Evolutionary conservation across 352 stramenopile genomes (phyloP).

Genomic region (Phytophthora lateralis): DNA sequence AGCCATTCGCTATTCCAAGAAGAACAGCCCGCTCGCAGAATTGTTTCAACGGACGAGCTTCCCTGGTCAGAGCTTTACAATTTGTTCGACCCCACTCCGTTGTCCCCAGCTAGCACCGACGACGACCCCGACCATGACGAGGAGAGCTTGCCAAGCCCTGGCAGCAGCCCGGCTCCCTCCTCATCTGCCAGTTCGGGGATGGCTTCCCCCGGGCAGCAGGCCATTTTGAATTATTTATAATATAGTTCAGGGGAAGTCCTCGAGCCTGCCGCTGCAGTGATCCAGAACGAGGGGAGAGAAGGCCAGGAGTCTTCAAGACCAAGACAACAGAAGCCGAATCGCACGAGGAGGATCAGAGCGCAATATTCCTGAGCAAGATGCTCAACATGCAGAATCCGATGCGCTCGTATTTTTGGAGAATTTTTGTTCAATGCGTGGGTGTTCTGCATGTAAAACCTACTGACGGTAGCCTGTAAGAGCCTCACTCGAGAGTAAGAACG

Average conservation of each 20-base stretch:
- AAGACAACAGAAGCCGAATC: slow-evolving; percentile 3
- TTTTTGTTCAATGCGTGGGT: slow-evolving; percentile 21
- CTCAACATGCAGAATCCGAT: slow-evolving; percentile 7
- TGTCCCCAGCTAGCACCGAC: slow-evolving; percentile 47
- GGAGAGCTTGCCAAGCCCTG: slow-evolving; percentile 48
- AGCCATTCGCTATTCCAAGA: slow-evolving; percentile 74
- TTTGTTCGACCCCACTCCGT: slow-evolving; percentile 62
- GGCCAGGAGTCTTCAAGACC: slow-evolving; percentile 3
- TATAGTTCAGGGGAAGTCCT: slow-evolving; percentile 22
- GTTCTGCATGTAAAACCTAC: slow-evolving; percentile 3
- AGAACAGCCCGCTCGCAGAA: slow-evolving; percentile 51
- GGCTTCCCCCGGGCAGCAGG: slow-evolving; percentile 28
- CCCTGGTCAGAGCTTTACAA: slow-evolving; percentile 87
- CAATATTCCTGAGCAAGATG: slow-evolving; percentile 7
- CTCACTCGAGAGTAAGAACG: slow-evolving; percentile 12
- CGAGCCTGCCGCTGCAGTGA: slow-evolving; percentile 11
- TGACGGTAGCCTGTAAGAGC: slow-evolving; percentile 2
- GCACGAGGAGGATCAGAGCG: slow-evolving; percentile 13
- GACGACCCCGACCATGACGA: slow-evolving; percentile 67
- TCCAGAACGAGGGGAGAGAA: slow-evolving; percentile 6
- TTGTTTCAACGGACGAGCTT: slow-evolving; percentile 75
- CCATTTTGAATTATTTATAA: slow-evolving; percentile 78
- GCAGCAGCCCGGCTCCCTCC: slow-evolving; percentile 28
- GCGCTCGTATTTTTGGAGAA: slow-evolving; percentile 23
- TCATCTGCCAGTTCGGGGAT: slow-evolving; percentile 19